Base-by-base conservation (phyloP, 257 asterid species). In the Linaria vulgaris region DNA sequence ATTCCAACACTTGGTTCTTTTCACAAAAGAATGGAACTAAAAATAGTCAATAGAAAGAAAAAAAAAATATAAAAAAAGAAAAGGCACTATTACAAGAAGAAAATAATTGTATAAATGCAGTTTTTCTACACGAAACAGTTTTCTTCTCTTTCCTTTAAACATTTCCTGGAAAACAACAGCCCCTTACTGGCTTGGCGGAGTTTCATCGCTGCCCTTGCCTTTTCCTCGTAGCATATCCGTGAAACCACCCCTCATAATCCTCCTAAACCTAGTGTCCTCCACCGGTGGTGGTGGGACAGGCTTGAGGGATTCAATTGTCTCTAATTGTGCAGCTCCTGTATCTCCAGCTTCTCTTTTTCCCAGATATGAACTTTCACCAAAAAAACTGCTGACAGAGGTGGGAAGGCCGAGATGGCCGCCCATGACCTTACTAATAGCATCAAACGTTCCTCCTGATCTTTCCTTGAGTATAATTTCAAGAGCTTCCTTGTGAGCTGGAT, bases 401-500 rank as follows among this genome's bases (percentile, higher is more conserved):
- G 97, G 77, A 37, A 89, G 62, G 22, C 96, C 99, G 6, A 94
- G 84, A 79, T 87, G 97, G 72, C 85, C 82, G 31, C 99, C 99
- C 97, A 94, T 90, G 75, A 84, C 97, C 77, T 94, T 94, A 66
- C 95, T 89, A 16, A 89, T 64, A 9, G 96, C 66, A 51, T 92
- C 99, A 9, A 89, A 73, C 0, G 96, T 78, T 51, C 96, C 95
- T n/a, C 96, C 91, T 3, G 96, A 90, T 70, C 99, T 74, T 73
- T 94, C 99, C 79, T 80, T 94, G 69, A 84, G 38, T 79, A 94
- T 86, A 19, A 90, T 85, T 77, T 94, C 99, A 16, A 94, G 86
- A 55, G 99, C 99, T 83, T 94, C 99, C 80, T 87, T 94, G 76
- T 94, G 99, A 37, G 99, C 99, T 70, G 99, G 99, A 76, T 94